A percentile compares a stretch with the other conserved stretches of the same genome.
These are phyloP conservation scores for Fragilariopsis cylindrus DNA, from an alignment of 108 stramenopile species.

Conservation along the genomic window DNA sequence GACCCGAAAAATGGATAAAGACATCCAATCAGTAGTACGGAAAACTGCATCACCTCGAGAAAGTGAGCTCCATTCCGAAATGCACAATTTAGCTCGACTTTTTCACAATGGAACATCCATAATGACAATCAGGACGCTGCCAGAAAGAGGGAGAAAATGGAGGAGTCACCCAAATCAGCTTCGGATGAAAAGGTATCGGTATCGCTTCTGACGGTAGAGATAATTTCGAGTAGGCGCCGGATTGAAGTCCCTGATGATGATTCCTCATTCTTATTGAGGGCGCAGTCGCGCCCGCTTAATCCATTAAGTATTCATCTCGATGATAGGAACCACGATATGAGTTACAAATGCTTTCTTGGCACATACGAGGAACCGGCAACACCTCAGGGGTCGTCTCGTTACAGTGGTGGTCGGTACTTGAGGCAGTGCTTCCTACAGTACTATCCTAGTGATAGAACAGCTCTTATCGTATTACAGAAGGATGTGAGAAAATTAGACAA, in stretches of 20 bases:
- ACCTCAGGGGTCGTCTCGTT: constrained; percentile 46
- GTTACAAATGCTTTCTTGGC: constrained; percentile 77
- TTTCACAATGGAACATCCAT: constrained; percentile 75
- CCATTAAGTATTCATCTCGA: constrained; percentile 77
- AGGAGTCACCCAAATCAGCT: background rate
- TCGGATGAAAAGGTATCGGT: constrained; percentile 18
- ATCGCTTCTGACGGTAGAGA: constrained; percentile 67
- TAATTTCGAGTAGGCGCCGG: constrained; percentile 48
- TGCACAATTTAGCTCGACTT: constrained; percentile 68
- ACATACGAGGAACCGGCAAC: constrained; percentile 79
- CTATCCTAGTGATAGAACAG: constrained; percentile 79
- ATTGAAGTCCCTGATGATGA: constrained; percentile 88
- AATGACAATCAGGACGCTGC: constrained; percentile 56
- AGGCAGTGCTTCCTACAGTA: constrained; percentile 79
- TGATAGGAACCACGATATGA: constrained; percentile 62
- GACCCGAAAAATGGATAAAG: constrained; percentile 29
- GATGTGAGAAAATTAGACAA: constrained; percentile 57
- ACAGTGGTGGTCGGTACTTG: constrained; percentile 61
- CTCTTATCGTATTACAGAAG: constrained; percentile 56
- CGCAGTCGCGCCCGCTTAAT: constrained; percentile 70
- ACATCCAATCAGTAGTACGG: constrained; percentile 46
- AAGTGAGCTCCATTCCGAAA: constrained; percentile 54
- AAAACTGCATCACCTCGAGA: constrained; percentile 51
- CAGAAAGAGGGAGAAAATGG: constrained; percentile 33
- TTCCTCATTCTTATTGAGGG: constrained; percentile 81